Conservation (phyloP, 768 basidiomycete species). For the Pleurotus tuber-regium region DNA sequence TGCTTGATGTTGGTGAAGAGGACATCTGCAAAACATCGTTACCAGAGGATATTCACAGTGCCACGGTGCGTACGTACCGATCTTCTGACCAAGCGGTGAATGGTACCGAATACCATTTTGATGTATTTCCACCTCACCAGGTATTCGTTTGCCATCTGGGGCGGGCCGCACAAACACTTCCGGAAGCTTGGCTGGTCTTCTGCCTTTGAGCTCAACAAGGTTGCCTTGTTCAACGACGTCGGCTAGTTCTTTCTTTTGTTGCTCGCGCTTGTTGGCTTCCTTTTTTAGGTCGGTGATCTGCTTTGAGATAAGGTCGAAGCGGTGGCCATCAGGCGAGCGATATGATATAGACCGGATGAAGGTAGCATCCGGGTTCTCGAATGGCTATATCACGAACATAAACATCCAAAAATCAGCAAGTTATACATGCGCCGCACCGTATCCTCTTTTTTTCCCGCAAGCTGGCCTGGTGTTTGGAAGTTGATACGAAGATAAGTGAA, state of each 20-base stretch:
- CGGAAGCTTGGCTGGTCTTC: slow-evolving; percentile 80
- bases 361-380: slow-evolving; percentile 94
- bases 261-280: slow-evolving; percentile 94
- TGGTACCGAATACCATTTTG: slow-evolving; percentile 95
- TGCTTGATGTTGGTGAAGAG: slow-evolving; percentile 98
- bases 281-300: slow-evolving; percentile 96
- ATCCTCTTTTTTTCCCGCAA: slow-evolving; percentile 98
- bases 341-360: slow-evolving; percentile 96
- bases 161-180: slow-evolving; percentile 94
- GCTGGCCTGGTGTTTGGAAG: slow-evolving; percentile 97
- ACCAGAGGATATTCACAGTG: not conserved
- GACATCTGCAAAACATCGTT: slow-evolving; percentile 55
- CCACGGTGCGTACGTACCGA: slow-evolving; percentile 54
- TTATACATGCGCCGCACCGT: too few relatives aligned
- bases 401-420: too few relatives aligned
- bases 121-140: slow-evolving; percentile 98
- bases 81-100: slow-evolving; percentile 85
- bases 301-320: slow-evolving; percentile 85
- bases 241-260: slow-evolving; percentile 97
- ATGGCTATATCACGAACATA: slow-evolving; percentile 68
- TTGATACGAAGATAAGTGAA: slow-evolving; percentile 94
- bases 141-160: slow-evolving; percentile 89
- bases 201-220: slow-evolving; percentile 84
- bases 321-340: slow-evolving; percentile 84
- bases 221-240: slow-evolving; percentile 96